Evolutionary conservation across 148 eudicot species (phyloP).

Genomic region (Cornus florida): DNA sequence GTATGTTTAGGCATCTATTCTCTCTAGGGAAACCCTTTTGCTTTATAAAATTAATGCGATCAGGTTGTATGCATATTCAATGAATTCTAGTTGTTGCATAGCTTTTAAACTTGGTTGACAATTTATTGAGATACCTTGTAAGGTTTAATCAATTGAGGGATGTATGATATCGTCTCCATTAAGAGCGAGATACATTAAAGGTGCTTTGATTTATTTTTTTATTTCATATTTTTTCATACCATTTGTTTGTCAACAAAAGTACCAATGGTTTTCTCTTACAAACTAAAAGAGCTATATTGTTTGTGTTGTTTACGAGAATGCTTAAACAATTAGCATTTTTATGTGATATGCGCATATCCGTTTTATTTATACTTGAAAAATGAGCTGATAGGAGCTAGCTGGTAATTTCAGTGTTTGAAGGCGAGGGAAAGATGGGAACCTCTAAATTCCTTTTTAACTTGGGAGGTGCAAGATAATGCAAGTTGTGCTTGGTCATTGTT

Average conservation of each 20-base stretch:
- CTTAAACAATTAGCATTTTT: neutral
- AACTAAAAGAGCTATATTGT: too few relatives aligned
- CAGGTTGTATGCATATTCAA: neutral
- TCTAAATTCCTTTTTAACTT: neutral
- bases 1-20: slow-evolving; percentile 31
- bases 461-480: slow-evolving; percentile 1
- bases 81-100: neutral
- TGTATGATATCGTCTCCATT: neutral
- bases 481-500: neutral
- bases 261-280: too few relatives aligned
- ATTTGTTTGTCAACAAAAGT: too few relatives aligned
- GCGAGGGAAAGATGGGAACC: neutral
- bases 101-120: too few relatives aligned
- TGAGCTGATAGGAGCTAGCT: slow-evolving; percentile 5
- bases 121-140: neutral
- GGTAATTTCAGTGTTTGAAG: neutral
- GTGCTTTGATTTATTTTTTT: neutral
- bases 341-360: neutral
- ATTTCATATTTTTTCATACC: neutral
- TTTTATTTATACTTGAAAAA: neutral
- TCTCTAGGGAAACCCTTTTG: neutral
- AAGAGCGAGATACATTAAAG: neutral
- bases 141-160: neutral
- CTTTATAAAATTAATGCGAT: neutral
- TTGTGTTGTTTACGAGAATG: neutral